Percentiles rank a stretch among this genome's conserved stretches.
These are phyloP conservation scores for Colletotrichum karsti DNA, from an alignment of 2,329 filamentous ascomycete species.

Conservation along the genomic window DNA sequence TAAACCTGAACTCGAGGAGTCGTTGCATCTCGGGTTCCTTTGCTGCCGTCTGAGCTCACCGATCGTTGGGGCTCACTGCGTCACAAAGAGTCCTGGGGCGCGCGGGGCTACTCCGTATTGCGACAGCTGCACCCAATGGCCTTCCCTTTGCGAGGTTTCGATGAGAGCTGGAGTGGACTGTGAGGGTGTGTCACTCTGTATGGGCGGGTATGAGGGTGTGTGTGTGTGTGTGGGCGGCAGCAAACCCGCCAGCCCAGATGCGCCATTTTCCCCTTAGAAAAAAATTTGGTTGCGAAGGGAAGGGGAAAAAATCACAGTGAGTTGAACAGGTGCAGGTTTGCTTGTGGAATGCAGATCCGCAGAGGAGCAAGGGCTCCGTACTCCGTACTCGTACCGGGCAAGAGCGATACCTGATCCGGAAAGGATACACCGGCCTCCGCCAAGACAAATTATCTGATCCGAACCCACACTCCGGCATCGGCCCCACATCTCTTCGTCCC, in stretches of 20 bases:
- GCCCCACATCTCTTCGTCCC: slow-evolving; percentile 14
- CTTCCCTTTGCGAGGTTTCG: slow-evolving; percentile 1
- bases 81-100: neutral
- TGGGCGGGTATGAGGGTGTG: slow-evolving; percentile 8
- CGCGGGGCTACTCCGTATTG: slow-evolving; percentile 3
- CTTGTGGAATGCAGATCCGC: slow-evolving; percentile 14
- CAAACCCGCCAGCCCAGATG: neutral
- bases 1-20: neutral
- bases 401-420: slow-evolving; percentile 2
- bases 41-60: slow-evolving; percentile 2
- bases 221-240: slow-evolving; percentile 2
- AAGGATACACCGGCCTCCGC: slow-evolving; percentile 1
- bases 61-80: slow-evolving; percentile 13
- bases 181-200: slow-evolving; percentile 8
- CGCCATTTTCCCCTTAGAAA: slow-evolving; percentile 26
- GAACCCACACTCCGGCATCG: slow-evolving; percentile 20
- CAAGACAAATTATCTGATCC: slow-evolving; percentile 33
- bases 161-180: neutral
- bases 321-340: neutral
- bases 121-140: neutral
- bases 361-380: slow-evolving; percentile 1
- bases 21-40: slow-evolving; percentile 2
- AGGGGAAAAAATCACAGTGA: neutral
- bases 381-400: neutral
- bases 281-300: neutral